These are phyloP conservation scores for Oenanthe sinensis DNA, from an alignment of 129 eudicot genomes.

Conservation along the genomic window DNA sequence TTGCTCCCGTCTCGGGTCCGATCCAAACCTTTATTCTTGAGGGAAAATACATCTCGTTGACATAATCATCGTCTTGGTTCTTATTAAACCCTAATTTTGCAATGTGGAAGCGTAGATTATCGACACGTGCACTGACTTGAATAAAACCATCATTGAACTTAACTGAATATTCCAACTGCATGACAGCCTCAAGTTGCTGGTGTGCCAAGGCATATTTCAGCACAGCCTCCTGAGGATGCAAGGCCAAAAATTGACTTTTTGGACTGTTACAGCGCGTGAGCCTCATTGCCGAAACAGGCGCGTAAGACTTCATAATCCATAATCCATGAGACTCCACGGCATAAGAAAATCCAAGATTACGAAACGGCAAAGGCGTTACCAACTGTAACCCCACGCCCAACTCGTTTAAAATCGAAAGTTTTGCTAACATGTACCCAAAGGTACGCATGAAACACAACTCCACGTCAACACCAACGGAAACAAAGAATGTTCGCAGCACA, in stretches of 20 bases:
- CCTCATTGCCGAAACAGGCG: constrained; percentile 53
- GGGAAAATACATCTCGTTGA: constrained; percentile 70
- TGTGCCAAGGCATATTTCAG: constrained; percentile 77
- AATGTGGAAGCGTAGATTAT: constrained; percentile 67
- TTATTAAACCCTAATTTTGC: constrained; percentile 60
- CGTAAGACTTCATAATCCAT: constrained; percentile 74
- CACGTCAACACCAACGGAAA: constrained; percentile 61
- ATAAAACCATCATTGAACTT: constrained; percentile 37
- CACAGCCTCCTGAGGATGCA: constrained; percentile 61
- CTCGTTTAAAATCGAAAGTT: constrained; percentile 59
- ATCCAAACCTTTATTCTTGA: constrained; percentile 71
- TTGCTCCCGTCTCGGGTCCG: constrained; percentile 81
- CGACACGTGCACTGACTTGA: constrained; percentile 62
- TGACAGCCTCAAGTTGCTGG: constrained; percentile 74
- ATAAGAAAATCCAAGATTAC: constrained; percentile 53
- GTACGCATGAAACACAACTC: constrained; percentile 74
- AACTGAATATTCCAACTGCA: constrained; percentile 71
- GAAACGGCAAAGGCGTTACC: constrained; percentile 29
- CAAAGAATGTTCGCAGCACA: constrained; percentile 48
- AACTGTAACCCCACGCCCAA: constrained; percentile 54
- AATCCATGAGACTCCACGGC: constrained; percentile 70
- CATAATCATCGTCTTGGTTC: constrained; percentile 23
- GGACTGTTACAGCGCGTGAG: constrained; percentile 16
- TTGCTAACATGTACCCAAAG: constrained; percentile 83
- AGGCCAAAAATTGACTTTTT: constrained; percentile 6